phyloP scores from a whole-genome alignment of 208 protist species.

The Leishmania guyanensis region DNA sequence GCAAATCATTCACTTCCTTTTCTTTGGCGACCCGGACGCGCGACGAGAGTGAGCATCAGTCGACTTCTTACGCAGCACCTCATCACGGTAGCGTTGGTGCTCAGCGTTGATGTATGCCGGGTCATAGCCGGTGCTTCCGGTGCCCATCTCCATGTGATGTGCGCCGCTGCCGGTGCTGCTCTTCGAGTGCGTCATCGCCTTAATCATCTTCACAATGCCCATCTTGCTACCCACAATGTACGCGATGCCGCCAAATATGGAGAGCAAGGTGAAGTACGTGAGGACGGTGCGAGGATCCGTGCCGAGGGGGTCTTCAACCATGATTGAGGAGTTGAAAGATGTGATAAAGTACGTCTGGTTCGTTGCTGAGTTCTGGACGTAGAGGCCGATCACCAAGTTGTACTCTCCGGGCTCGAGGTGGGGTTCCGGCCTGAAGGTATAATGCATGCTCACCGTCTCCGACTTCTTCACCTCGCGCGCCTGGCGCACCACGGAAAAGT shows the following conservation, averaged over 20 bases:
- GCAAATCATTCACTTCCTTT: constrained; percentile 21
- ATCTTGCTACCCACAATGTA: constrained; percentile 56
- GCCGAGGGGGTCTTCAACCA: constrained; percentile 63
- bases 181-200: constrained; percentile 10
- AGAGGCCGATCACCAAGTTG: constrained; percentile 83
- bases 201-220: constrained; percentile 53
- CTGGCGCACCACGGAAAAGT: constrained; percentile 89
- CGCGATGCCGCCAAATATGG: constrained; percentile 47
- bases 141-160: constrained; percentile 36
- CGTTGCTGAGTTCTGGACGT: constrained; percentile 59
- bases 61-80: constrained; percentile 55
- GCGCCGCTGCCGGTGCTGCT: constrained; percentile 8
- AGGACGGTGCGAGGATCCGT: constrained; percentile 84
- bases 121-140: constrained; percentile 62
- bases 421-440: constrained; percentile 74
- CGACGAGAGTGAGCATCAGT: constrained; percentile 36
- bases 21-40: constrained; percentile 43
- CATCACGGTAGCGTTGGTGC: constrained; percentile 76
- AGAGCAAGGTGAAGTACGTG: constrained; percentile 81
- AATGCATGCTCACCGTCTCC: constrained; percentile 81
- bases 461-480: constrained; percentile 54
- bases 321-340: constrained; percentile 79
- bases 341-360: constrained; percentile 72
- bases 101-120: constrained; percentile 83
- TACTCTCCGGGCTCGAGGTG: constrained; percentile 81